Conservation (phyloP, 495 filamentous ascomycete species). For the Aspergillus sclerotioniger region DNA sequence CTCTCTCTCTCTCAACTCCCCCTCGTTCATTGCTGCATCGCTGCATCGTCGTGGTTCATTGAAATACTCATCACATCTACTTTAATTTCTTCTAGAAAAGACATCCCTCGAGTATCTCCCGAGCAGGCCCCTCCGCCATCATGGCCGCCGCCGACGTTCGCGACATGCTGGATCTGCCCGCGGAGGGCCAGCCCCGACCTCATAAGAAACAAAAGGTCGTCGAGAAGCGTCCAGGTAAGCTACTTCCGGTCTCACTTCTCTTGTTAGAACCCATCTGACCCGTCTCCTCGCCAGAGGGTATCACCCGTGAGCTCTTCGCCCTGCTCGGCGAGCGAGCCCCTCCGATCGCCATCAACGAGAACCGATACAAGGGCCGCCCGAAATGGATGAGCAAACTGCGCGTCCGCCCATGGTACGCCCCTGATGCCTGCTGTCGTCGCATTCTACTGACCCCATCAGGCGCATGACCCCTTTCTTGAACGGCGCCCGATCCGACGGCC, state of each 20-base stretch:
- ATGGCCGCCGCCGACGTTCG: slow-evolving; percentile 84
- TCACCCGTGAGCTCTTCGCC: slow-evolving; percentile 64
- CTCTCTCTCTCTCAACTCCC: slow-evolving; percentile 11
- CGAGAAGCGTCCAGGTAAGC: slow-evolving; percentile 65
- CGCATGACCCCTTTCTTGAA: slow-evolving; percentile 58
- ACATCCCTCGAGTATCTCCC: not conserved
- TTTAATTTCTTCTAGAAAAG: not conserved
- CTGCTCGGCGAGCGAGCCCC: slow-evolving; percentile 66
- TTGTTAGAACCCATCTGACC: not conserved
- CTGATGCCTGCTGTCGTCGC: not conserved
- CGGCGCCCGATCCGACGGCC: slow-evolving; percentile 50
- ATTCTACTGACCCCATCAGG: slow-evolving; percentile 28
- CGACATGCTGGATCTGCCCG: slow-evolving; percentile 83
- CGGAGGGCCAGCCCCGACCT: slow-evolving; percentile 59
- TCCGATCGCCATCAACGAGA: slow-evolving; percentile 64
- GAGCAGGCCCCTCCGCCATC: slow-evolving; percentile 18
- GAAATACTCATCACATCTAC: not conserved
- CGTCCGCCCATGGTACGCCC: slow-evolving; percentile 52
- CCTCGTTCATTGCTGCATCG: not conserved
- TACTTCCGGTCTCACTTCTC: too few species aligned
- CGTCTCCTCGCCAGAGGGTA: slow-evolving; percentile 61
- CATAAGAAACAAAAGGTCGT: slow-evolving; percentile 76
- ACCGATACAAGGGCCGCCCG: slow-evolving; percentile 63
- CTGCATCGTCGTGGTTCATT: not conserved
- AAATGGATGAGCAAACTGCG: slow-evolving; percentile 55